Percentiles rank a stretch among this genome's conserved stretches.
phyloP scores from a whole-genome alignment of 768 basidiomycete species.

The Phanerochaete sordida region DNA sequence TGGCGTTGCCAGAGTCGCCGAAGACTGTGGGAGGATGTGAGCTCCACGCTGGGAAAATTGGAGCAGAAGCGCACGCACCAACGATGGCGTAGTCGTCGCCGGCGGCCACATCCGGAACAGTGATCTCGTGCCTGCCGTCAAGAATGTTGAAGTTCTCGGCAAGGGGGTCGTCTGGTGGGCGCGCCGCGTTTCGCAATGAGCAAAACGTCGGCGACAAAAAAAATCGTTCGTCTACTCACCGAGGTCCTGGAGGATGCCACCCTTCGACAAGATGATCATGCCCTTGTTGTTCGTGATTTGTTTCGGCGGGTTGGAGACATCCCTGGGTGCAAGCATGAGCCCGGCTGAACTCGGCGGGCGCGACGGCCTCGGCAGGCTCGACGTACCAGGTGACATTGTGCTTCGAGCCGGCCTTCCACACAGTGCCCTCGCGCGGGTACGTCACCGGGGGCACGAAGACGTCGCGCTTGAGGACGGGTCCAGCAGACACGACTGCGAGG shows the following conservation, averaged over 20 bases:
- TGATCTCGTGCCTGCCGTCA: constrained; percentile 31
- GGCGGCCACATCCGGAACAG: constrained; percentile 32
- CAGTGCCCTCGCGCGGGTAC: constrained; percentile 35
- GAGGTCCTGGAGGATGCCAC: constrained; percentile 26
- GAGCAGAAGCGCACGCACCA: constrained; percentile 31
- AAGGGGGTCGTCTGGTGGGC: constrained; percentile 27
- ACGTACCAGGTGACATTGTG: constrained; percentile 51
- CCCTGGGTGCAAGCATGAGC: no score
- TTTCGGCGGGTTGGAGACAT: constrained; percentile 39
- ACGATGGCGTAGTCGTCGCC: constrained; percentile 36
- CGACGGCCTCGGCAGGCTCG: not conserved
- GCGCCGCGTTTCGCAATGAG: no score
- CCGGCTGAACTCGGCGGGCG: not conserved
- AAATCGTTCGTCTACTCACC: constrained; percentile 19
- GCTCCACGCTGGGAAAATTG: not conserved
- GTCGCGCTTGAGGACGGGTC: constrained; percentile 36
- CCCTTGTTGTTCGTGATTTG: constrained; percentile 38
- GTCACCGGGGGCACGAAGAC: constrained; percentile 47
- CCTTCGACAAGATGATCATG: constrained; percentile 22
- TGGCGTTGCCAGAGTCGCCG: constrained; percentile 46
- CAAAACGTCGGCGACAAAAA: no score
- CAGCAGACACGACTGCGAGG: constrained; percentile 24
- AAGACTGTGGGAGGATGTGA: constrained; percentile 32
- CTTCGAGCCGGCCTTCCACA: constrained; percentile 42
- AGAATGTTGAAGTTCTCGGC: constrained; percentile 35